Percentiles rank a stretch among this genome's conserved stretches.
These are phyloP conservation scores for Wickerhamomyces bovis DNA, from an alignment of 805 yeast genomes.

Conservation along the genomic window DNA sequence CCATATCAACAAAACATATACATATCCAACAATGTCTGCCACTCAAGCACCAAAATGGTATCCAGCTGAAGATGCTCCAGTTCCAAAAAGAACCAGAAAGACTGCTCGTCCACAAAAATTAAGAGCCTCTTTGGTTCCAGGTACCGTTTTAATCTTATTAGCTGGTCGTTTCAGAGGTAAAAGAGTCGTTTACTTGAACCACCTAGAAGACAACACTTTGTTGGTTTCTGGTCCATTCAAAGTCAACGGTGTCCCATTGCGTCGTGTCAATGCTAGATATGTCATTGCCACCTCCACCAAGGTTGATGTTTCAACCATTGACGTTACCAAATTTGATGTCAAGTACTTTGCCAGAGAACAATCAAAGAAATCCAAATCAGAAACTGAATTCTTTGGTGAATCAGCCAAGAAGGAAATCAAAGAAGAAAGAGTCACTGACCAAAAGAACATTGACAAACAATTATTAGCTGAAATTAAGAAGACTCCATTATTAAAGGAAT, in stretches of 20 bases:
- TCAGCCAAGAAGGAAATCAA: conserved; percentile 76
- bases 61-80: conserved; percentile 87
- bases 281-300: conserved; percentile 98
- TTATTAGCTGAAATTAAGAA: conserved; percentile 91
- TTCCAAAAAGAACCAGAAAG: conserved; percentile 86
- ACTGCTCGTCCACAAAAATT: conserved; percentile 88
- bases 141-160: conserved; percentile 93
- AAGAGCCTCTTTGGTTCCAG: conserved; percentile 95
- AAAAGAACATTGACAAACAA: conserved; percentile 90
- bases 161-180: conserved; percentile 99
- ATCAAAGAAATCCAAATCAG: conserved; percentile 77
- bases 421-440: conserved; percentile 94
- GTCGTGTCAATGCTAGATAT: conserved; percentile 98
- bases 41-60: conserved; percentile 82
- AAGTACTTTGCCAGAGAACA: conserved; percentile 95
- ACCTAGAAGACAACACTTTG: conserved; percentile 95
- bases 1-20: too few relatives aligned
- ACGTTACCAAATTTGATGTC: conserved; percentile 86
- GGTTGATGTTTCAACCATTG: conserved; percentile 72
- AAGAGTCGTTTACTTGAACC: conserved; percentile 97
- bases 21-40: conserved; percentile 15
- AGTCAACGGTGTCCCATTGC: conserved; percentile 98
- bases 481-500: conserved; percentile 95
- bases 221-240: conserved; percentile 99
- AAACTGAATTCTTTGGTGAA: conserved; percentile 86